These are phyloP conservation scores for Fusarium sp. DNA, from an alignment of 2,329 filamentous ascomycete genomes.

Conservation along the genomic window DNA sequence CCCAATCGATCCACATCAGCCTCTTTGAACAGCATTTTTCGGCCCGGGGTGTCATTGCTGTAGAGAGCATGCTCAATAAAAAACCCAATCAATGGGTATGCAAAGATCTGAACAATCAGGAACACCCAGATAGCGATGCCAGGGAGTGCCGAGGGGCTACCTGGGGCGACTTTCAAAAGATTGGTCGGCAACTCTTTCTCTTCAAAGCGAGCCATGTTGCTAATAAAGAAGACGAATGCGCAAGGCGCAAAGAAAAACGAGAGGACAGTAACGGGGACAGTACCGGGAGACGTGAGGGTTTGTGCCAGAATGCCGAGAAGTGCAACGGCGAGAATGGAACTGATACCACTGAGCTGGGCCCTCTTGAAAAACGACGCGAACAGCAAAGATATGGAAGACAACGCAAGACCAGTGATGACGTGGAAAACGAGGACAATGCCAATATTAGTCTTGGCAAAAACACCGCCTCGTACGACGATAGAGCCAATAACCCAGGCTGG, in stretches of 20 bases:
- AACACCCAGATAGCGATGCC: slow-evolving; percentile 86
- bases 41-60: slow-evolving; percentile 77
- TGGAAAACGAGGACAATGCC: slow-evolving; percentile 81
- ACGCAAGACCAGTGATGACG: slow-evolving; percentile 80
- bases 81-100: slow-evolving; percentile 82
- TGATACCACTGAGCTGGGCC: slow-evolving; percentile 89
- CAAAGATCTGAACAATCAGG: slow-evolving; percentile 81
- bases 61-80: slow-evolving; percentile 81
- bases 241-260: slow-evolving; percentile 88
- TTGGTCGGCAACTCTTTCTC: slow-evolving; percentile 71
- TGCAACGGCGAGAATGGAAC: slow-evolving; percentile 79
- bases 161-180: slow-evolving; percentile 73
- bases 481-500: slow-evolving; percentile 87
- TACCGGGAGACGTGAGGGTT: slow-evolving; percentile 74
- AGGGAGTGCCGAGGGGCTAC: slow-evolving; percentile 77
- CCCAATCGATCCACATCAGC: slow-evolving; percentile 47
- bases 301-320: slow-evolving; percentile 88
- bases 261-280: slow-evolving; percentile 76
- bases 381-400: slow-evolving; percentile 86
- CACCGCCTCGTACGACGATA: slow-evolving; percentile 72
- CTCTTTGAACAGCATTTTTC: slow-evolving; percentile 64
- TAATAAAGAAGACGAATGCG: slow-evolving; percentile 87
- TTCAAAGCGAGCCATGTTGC: slow-evolving; percentile 84
- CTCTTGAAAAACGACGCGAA: slow-evolving; percentile 88
- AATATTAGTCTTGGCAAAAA: slow-evolving; percentile 75